phyloP scores from a whole-genome alignment of 2,329 filamentous ascomycete genomes.

The Colletotrichum paranaense region DNA sequence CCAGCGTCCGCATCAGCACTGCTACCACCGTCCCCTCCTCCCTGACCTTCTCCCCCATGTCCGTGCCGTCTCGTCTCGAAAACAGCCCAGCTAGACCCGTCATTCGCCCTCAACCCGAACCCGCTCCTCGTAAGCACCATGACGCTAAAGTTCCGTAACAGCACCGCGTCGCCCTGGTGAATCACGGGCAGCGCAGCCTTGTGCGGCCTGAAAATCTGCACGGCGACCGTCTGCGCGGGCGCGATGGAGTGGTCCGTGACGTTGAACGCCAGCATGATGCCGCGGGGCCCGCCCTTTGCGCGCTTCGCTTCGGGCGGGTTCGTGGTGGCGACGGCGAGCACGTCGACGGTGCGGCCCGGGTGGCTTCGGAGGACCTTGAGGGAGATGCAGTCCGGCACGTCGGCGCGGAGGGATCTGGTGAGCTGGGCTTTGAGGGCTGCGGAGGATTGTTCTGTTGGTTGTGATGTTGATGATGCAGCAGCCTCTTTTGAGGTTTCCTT shows the following conservation, averaged over 20 bases:
- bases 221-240: conserved; percentile 61
- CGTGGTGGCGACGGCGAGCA: conserved; percentile 65
- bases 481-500: background rate
- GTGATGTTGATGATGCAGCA: background rate
- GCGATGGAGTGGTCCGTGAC: conserved; percentile 67
- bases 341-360: conserved; percentile 61
- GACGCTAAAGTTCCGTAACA: conserved; percentile 68
- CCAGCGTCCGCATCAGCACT: background rate
- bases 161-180: conserved; percentile 66
- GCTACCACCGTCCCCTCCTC: conserved; percentile 35
- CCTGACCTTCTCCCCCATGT: no score
- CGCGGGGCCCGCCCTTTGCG: conserved; percentile 67
- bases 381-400: conserved; percentile 63
- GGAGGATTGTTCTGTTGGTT: background rate
- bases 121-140: conserved; percentile 64
- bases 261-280: conserved; percentile 69
- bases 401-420: conserved; percentile 56
- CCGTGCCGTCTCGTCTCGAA: conserved; percentile 57
- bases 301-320: conserved; percentile 62
- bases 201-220: conserved; percentile 69
- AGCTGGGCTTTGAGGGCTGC: conserved; percentile 57
- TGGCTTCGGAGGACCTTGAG: conserved; percentile 64
- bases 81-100: conserved; percentile 70
- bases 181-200: conserved; percentile 67
- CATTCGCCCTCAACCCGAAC: conserved; percentile 66